phyloP scores from a whole-genome alignment of 2,329 filamentous ascomycete genomes.

The Pseudogymnoascus sp. region DNA sequence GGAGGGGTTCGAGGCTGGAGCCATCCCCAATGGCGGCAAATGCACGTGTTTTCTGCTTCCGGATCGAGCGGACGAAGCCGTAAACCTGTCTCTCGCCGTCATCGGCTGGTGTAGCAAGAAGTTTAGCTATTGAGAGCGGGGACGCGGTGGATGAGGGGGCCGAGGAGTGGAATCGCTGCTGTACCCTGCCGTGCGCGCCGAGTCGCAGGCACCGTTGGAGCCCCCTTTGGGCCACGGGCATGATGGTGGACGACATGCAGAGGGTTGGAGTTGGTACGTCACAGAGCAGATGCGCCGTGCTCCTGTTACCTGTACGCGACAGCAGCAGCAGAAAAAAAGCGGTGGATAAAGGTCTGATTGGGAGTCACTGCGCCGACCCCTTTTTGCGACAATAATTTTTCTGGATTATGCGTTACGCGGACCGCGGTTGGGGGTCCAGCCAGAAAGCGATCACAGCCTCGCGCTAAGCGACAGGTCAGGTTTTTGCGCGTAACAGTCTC shows the following conservation, averaged over 20 bases:
- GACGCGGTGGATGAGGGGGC: constrained; percentile 25
- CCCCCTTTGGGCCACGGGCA: constrained; percentile 9
- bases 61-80: constrained; percentile 75
- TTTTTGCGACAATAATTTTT: constrained; percentile 1
- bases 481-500: constrained; percentile 5
- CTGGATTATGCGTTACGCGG: not conserved
- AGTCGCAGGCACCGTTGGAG: constrained; percentile 8
- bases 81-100: constrained; percentile 50
- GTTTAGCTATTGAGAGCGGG: constrained; percentile 42
- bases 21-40: constrained; percentile 87
- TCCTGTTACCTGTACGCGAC: not conserved
- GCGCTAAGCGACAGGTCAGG: constrained; percentile 7
- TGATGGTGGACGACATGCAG: constrained; percentile 4
- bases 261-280: constrained; percentile 4
- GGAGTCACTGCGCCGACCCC: not conserved
- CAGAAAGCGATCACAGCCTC: not conserved
- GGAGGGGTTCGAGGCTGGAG: constrained; percentile 67
- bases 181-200: constrained; percentile 9
- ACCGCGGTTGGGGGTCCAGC: constrained; percentile 3
- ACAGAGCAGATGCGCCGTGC: constrained; percentile 5
- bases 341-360: not conserved
- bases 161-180: constrained; percentile 19
- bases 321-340: not conserved
- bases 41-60: constrained; percentile 73
- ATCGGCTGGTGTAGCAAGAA: constrained; percentile 43